phyloP scores from a whole-genome alignment of 768 basidiomycete genomes.

The Leccinellum albellum region DNA sequence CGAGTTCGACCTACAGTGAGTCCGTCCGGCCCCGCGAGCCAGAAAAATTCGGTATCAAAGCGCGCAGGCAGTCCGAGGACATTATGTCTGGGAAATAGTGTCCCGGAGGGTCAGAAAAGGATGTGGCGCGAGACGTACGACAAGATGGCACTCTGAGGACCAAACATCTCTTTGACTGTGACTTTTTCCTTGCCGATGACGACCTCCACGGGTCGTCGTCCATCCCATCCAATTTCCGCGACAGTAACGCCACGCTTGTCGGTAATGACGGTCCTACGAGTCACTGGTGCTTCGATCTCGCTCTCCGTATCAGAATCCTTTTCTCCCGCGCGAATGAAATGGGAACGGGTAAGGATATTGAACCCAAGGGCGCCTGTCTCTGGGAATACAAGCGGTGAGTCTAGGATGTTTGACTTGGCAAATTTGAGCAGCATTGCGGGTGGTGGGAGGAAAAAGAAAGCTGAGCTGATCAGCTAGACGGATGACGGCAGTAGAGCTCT shows the following conservation, averaged over 20 bases:
- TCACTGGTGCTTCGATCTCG: constrained; percentile 22
- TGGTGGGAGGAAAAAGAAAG: background rate
- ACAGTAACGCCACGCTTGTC: constrained; percentile 40
- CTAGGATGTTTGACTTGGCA: constrained; percentile 54
- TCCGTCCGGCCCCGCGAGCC: constrained; percentile 54
- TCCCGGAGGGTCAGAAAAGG: background rate
- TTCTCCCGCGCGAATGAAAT: constrained; percentile 27
- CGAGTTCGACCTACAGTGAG: constrained; percentile 40
- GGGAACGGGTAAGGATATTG: constrained; percentile 43
- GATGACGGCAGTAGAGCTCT: background rate
- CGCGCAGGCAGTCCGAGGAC: constrained; percentile 57
- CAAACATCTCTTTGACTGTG: constrained; percentile 53
- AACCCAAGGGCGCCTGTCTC: constrained; percentile 48
- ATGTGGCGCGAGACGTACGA: constrained; percentile 37
- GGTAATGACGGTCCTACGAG: constrained; percentile 42
- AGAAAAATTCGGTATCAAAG: constrained; percentile 59
- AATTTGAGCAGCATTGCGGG: constrained; percentile 55
- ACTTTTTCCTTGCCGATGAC: constrained; percentile 49
- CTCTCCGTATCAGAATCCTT: constrained; percentile 30
- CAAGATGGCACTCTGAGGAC: constrained; percentile 49
- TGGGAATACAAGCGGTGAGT: constrained; percentile 51
- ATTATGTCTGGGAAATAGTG: constrained; percentile 41
- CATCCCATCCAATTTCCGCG: constrained; percentile 51
- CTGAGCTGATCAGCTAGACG: background rate
- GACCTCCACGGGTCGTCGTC: constrained; percentile 48